phyloP scores from a whole-genome alignment of 108 stramenopile genomes.

The Stephanodiscus minutulus region DNA sequence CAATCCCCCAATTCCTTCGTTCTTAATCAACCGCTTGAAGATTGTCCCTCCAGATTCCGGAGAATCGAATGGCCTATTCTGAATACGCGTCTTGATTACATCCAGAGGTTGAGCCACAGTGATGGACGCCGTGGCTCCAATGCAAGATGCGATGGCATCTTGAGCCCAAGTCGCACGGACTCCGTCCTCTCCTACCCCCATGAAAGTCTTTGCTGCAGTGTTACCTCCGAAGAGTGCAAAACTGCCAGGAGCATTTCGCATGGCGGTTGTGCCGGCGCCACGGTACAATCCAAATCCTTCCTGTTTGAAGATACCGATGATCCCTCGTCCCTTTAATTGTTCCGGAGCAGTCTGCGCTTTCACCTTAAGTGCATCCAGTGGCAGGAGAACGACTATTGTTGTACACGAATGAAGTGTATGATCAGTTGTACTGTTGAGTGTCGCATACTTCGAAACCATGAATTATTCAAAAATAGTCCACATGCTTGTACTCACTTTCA shows the following conservation, averaged over 20 bases:
- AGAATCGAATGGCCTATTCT: slow-evolving; percentile 73
- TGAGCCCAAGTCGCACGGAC: slow-evolving; percentile 57
- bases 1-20: slow-evolving; percentile 69
- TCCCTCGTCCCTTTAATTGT: slow-evolving; percentile 63
- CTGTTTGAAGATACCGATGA: slow-evolving; percentile 61
- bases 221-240: slow-evolving; percentile 84
- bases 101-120: slow-evolving; percentile 75
- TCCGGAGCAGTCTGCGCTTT: slow-evolving; percentile 83
- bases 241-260: slow-evolving; percentile 77
- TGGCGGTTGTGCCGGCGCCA: slow-evolving; percentile 77
- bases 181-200: slow-evolving; percentile 57
- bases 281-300: slow-evolving; percentile 68
- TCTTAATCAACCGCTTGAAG: slow-evolving; percentile 59
- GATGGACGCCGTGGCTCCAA: slow-evolving; percentile 66
- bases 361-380: slow-evolving; percentile 81
- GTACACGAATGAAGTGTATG: background rate
- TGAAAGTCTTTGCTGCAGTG: slow-evolving; percentile 55
- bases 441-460: background rate
- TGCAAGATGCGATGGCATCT: slow-evolving; percentile 57
- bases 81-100: slow-evolving; percentile 81
- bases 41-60: slow-evolving; percentile 69
- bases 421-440: background rate
- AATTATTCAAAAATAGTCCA: background rate
- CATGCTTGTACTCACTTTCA: slow-evolving; percentile 39
- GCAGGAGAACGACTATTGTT: slow-evolving; percentile 59